Evolutionary conservation across 2,329 filamentous ascomycete genomes (phyloP), one percentile per base, ranked within the genome.

Genomic region (Ceratocystis colombiana): DNA sequence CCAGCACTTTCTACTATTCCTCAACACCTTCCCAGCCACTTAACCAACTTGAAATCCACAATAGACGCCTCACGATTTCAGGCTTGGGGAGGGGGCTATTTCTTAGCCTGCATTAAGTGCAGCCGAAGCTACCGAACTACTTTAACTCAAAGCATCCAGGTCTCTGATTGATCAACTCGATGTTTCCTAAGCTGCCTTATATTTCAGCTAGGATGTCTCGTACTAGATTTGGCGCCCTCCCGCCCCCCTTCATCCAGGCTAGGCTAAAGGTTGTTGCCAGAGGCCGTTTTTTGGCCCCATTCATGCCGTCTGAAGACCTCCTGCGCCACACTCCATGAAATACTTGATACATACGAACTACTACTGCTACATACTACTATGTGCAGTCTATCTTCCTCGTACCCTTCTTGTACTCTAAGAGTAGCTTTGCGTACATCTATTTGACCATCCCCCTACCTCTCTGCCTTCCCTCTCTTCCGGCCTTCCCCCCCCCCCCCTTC

Each of bases 231-330:
- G 20, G 48, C 48, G 25, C 48, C 48, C 48, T 53, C 22, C 25
- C 22, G 10, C 8, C 22, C 46, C 48, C 48, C 25, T 15, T 53
- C 48, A 53, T 53, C 48, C 48, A 53, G 20, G 22, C 48, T 25
- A 28, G 20, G 48, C 48, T 59, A 17, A 37, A 37, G 25, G 25
- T 59, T 59, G 55, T 37, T 59, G 20, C 55, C 55, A 30, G 33
- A 33, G 55, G 55, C 55, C 55, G 15, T 59, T 33, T 59, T 25
- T 59, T 59, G 55, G 55, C 28, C 25, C 22, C 53, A 50, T 57
- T 28, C 53, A 30, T 25, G 22, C 25, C 25, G 3, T n/a, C 48
- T 53, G 10, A 41, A 28, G 22, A 53, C 48, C 10, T 5, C 20
- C 48, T 53, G 48, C 48, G 48, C 48, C 48, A 53, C 48, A 28